phyloP scores from a whole-genome alignment of 768 basidiomycete genomes.

The Termitomyces sp. region DNA sequence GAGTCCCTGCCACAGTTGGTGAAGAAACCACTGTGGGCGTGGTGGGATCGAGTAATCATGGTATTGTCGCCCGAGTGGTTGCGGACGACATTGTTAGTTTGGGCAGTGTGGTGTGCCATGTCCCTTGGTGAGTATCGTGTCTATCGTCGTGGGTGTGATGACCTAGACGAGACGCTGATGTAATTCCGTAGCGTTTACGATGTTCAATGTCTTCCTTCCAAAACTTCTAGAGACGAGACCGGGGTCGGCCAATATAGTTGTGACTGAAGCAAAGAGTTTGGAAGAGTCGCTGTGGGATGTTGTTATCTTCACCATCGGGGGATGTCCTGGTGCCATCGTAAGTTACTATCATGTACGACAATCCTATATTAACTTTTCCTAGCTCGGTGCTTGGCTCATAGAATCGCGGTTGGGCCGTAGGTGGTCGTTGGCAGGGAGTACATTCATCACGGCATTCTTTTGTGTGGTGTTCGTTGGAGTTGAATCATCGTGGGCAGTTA shows the following conservation, averaged over 20 bases:
- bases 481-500: constrained; percentile 51
- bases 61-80: constrained; percentile 77
- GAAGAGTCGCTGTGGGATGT: constrained; percentile 78
- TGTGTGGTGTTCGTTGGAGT: constrained; percentile 69
- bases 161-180: neutral
- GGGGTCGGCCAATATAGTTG: constrained; percentile 21
- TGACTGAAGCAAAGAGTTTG: constrained; percentile 37
- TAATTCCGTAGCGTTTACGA: constrained; percentile 61
- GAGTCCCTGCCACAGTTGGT: constrained; percentile 50
- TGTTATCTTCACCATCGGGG: constrained; percentile 80
- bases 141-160: neutral
- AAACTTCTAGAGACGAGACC: constrained; percentile 80
- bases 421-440: constrained; percentile 71
- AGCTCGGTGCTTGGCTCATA: constrained; percentile 87
- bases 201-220: constrained; percentile 92
- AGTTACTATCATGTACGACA: constrained; percentile 21
- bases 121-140: constrained; percentile 54
- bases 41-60: constrained; percentile 63
- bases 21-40: constrained; percentile 58
- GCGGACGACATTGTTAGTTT: constrained; percentile 73
- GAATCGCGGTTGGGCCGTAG: constrained; percentile 66
- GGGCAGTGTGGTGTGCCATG: constrained; percentile 75
- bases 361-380: neutral
- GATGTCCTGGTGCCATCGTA: constrained; percentile 82
- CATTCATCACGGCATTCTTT: constrained; percentile 71